phyloP scores from a whole-genome alignment of 352 stramenopile species.

The Globisporangium rhizosaccharum region DNA sequence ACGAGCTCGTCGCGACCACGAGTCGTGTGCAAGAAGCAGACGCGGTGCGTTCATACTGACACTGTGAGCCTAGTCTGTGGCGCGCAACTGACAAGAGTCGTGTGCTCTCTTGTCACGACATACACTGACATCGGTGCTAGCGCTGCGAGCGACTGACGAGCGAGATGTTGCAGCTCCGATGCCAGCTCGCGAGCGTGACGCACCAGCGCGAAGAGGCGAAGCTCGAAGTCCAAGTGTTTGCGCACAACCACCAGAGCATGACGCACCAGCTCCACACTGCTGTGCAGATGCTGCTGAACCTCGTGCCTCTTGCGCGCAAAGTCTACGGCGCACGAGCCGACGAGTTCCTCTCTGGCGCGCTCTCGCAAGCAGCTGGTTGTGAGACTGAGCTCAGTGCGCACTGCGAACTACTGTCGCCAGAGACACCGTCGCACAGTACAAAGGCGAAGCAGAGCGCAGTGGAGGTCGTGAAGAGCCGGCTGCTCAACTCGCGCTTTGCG shows the following conservation, averaged over 20 bases:
- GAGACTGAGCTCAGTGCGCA: slow-evolving; percentile 9
- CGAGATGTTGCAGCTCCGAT: slow-evolving; percentile 25
- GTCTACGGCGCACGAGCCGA: slow-evolving; percentile 57
- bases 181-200: slow-evolving; percentile 27
- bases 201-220: slow-evolving; percentile 54
- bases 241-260: slow-evolving; percentile 66
- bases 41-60: slow-evolving; percentile 16
- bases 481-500: slow-evolving; percentile 50
- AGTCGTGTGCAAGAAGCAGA: slow-evolving; percentile 42
- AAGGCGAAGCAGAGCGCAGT: slow-evolving; percentile 18
- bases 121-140: slow-evolving; percentile 1
- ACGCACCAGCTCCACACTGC: slow-evolving; percentile 66
- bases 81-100: neutral
- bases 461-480: slow-evolving; percentile 38
- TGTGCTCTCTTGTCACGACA: neutral
- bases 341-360: slow-evolving; percentile 48
- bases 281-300: slow-evolving; percentile 66
- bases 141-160: slow-evolving; percentile 16
- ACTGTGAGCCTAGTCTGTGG: too few relatives aligned
- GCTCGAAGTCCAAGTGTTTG: slow-evolving; percentile 46
- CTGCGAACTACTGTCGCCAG: neutral
- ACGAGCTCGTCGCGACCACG: slow-evolving; percentile 43
- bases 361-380: slow-evolving; percentile 39
- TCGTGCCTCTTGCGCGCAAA: slow-evolving; percentile 58
- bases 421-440: neutral